Evolutionary conservation across 169 alveolate species (phyloP), one percentile per base, ranked within the genome.

Genomic region (Eimeria falciformis): DNA sequence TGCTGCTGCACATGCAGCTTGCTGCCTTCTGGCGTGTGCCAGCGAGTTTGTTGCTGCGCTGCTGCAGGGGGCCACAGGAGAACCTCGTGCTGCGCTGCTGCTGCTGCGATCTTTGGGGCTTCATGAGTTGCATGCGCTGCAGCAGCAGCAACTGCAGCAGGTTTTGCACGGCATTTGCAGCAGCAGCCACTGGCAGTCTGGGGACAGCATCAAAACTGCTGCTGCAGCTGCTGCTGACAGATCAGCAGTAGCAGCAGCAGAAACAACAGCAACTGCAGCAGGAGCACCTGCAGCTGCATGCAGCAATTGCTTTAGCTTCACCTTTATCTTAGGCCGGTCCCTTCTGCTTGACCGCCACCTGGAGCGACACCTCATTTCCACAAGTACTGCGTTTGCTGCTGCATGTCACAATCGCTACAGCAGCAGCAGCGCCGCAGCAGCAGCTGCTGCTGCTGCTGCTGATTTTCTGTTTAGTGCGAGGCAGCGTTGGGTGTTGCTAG

Each of bases 51-150:
- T 37, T 4, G 43, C 81, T 27, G 81, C 55, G n/a, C 81, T 69
- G 81, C 55, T 69, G 81, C 81, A 27, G 53, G 25, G n/a, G 81
- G 21, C 81, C 2, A 55, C 55, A 11, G 81, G 46, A 37, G 81
- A 27, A 2, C 53, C 81, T 4, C 53, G 21, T 29, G 50, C 81
- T 11, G 23, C 21, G 55, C 81, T 69, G 81, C 81, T 29, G 81
- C 81, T 69, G 81, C 81, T 69, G 53, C 81, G 81, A 25, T 69
- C 81, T 14, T 37, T 37, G 81, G 56, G 81, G 17, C 81, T 69
- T 27, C 17, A 69, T 47, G 46, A 37, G 56, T 29, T 69, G 1
- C 81, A 69, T 25, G 17, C 3, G 53, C 43, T 2, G 7, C 81
- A 69, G 27, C 56, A 4, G 81, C 56, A 2, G 81, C 56, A 33